Percentiles rank a stretch among this genome's conserved stretches.
phyloP scores from a whole-genome alignment of 1,139 yeast species.

The Nakaseomyces nivariensis region DNA sequence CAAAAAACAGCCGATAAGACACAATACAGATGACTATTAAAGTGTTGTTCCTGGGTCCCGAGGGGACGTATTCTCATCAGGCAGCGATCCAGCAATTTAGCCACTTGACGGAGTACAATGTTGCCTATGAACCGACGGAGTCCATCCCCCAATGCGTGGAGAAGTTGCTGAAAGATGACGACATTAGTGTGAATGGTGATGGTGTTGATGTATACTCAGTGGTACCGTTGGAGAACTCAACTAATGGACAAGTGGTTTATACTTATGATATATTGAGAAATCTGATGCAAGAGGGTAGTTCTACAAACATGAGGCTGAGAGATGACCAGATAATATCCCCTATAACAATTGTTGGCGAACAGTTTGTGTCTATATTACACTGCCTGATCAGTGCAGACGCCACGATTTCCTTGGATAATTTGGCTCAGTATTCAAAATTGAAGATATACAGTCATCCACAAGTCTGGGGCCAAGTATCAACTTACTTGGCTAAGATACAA shows the following conservation, averaged over 20 bases:
- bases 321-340: not conserved
- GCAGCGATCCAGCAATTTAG: constrained; percentile 75
- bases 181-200: constrained; percentile 22
- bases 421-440: constrained; percentile 36
- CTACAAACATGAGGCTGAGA: not conserved
- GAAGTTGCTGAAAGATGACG: constrained; percentile 26
- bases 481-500: constrained; percentile 47
- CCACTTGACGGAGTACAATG: constrained; percentile 17
- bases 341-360: constrained; percentile 54
- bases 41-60: constrained; percentile 77
- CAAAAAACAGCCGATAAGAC: too few species aligned
- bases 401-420: constrained; percentile 4
- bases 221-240: constrained; percentile 90
- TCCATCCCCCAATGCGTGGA: constrained; percentile 60
- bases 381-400: constrained; percentile 45
- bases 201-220: constrained; percentile 52
- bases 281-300: constrained; percentile 34
- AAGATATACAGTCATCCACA: constrained; percentile 88
- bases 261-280: constrained; percentile 76
- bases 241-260: constrained; percentile 85
- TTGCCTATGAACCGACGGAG: constrained; percentile 29
- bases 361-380: constrained; percentile 75
- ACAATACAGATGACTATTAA: constrained; percentile 9
- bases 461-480: constrained; percentile 87
- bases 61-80: constrained; percentile 89